These are phyloP conservation scores for Beta corolliflora DNA, from an alignment of 179 eudicot species.

Conservation along the genomic window DNA sequence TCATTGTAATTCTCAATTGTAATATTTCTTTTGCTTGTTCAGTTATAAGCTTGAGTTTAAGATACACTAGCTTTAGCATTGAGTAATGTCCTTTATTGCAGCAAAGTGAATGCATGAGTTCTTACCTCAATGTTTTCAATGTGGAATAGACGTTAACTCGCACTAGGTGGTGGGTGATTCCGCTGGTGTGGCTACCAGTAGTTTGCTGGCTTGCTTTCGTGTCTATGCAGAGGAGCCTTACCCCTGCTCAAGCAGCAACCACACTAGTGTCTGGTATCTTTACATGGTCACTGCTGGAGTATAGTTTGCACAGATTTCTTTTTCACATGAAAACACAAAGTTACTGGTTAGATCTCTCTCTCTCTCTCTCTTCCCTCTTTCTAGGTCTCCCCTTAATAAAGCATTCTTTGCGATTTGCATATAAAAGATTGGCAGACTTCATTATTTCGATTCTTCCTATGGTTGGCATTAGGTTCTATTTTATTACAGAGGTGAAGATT, in stretches of 20 bases:
- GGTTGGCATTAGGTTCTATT: not conserved
- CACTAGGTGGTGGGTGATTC: constrained; percentile 73
- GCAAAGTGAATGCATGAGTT: not conserved
- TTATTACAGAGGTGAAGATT: not conserved
- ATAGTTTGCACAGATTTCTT: constrained; percentile 62
- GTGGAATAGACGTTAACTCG: constrained; percentile 55
- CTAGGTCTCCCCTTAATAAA: not conserved
- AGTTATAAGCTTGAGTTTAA: not conserved
- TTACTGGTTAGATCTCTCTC: constrained; percentile 55
- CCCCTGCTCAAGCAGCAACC: constrained; percentile 30
- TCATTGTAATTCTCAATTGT: not conserved
- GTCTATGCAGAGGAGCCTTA: constrained; percentile 37
- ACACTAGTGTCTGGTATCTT: constrained; percentile 43
- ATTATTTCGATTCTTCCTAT: not conserved
- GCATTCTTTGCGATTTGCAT: not conserved
- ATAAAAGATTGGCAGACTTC: not conserved
- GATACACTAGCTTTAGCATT: not conserved
- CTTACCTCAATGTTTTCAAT: constrained; percentile 7
- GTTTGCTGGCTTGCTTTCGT: constrained; percentile 38
- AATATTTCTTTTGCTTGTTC: not conserved
- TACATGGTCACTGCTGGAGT: constrained; percentile 66
- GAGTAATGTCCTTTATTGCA: not conserved
- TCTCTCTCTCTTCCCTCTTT: constrained; percentile 15
- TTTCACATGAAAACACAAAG: constrained; percentile 60
- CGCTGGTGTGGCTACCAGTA: constrained; percentile 64